Evolutionary conservation across 495 filamentous ascomycete genomes (phyloP).

Genomic region (Podospora fimiseda): DNA sequence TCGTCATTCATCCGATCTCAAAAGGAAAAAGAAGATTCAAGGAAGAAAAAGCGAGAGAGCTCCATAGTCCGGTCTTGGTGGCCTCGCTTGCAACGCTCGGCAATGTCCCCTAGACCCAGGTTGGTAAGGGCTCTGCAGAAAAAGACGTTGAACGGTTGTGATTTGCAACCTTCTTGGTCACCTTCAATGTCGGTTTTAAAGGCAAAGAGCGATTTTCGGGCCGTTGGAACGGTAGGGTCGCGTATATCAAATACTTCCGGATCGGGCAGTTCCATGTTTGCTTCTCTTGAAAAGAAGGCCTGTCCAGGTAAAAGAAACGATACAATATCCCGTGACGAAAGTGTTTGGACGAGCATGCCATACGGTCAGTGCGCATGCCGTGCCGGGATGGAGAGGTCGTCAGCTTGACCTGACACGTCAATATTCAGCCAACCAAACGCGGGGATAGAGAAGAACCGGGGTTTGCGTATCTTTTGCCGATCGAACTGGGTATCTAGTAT

Average conservation of each 20-base stretch:
- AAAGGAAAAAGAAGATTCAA: neutral
- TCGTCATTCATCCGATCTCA: constrained; percentile 1
- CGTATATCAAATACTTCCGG: neutral
- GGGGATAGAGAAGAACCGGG: neutral
- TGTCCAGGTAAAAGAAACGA: neutral
- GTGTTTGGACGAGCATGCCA: neutral
- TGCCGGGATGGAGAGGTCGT: neutral
- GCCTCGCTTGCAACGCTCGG: neutral
- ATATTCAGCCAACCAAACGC: neutral
- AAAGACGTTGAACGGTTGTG: constrained; percentile 4
- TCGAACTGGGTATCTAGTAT: neutral
- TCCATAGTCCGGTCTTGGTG: neutral
- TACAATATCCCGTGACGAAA: neutral
- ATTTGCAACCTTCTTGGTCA: constrained; percentile 1
- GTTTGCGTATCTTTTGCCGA: neutral
- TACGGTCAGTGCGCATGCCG: constrained; percentile 1
- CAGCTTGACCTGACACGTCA: neutral
- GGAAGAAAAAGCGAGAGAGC: neutral
- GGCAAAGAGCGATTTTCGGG: neutral
- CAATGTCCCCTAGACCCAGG: neutral
- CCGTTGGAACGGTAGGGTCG: constrained; percentile 1
- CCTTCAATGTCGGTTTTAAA: neutral
- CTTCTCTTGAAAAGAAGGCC: neutral
- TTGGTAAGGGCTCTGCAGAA: neutral
- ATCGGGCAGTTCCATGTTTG: neutral